Base-by-base conservation (phyloP, 2,329 filamentous ascomycete species). In the Dissoconium aciculare region DNA sequence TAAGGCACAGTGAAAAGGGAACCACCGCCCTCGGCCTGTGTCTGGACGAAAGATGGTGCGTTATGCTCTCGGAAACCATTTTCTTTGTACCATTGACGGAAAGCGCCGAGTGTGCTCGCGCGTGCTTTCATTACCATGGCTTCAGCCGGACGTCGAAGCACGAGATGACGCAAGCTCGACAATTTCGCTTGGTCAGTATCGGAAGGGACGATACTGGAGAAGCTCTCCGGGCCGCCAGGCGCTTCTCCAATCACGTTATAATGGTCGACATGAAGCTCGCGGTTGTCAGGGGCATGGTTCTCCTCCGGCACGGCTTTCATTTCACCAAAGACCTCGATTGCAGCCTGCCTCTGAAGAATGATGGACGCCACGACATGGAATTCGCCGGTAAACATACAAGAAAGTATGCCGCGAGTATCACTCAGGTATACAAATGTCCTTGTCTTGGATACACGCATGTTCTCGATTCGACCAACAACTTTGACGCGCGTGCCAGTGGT, bases 31-130 rank as follows among this genome's bases (percentile, higher is more conserved):
- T 95, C 85, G 51, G 92, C 81, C 60, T 94, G 79, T 11, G 87
- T 95, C 63, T 91, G 89, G 37, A 93, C 89, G 56, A 92, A 76
- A 17, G 83, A 83, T 2, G 85, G 85, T 9, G 85, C 85, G 28
- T 76, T 78, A 41, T 93, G 84, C 60, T 93, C 85, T 49, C 77
- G 68, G 55, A 87, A 68, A 40, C 74, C 68, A 45, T 77, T 61
- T 53, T 89, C 79, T 49, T 78, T 72, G 63, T 83, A 93, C 21
- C 73, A 69, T 50, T 73, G 66, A 55, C 76, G 68, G 63, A 94
- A 94, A 9, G 84, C 81, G 43, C 69, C 71, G 55, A 91, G 74
- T 31, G 87, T 72, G 14, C 77, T 73, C 35, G 80, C 78, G 38
- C 85, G 79, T 39, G 93, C 76, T 56, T 85, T 79, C 71, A 94